Base-by-base conservation (phyloP, 495 filamentous ascomycete species). In the Xylona heveae region DNA sequence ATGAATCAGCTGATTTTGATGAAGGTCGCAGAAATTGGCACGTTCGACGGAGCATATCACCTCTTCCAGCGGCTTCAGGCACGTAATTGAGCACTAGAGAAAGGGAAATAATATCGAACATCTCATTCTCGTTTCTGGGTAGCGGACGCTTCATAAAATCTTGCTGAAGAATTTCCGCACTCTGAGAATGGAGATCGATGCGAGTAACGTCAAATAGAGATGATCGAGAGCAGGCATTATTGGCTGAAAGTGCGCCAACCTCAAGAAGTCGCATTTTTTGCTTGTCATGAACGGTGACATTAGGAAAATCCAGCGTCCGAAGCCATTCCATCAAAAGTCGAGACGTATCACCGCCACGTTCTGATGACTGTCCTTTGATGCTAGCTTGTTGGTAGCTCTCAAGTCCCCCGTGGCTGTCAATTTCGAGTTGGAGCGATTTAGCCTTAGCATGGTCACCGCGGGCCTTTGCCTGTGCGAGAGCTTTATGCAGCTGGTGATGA, bases 81-180 rank as follows among this genome's bases (percentile, higher is more conserved):
- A 94, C 83, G 46, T 78, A 99, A 51, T 99, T 99, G 14, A 99
- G 61, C 6, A 99, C 90, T 30, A 99, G 57, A 1, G 80, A 91
- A n/a, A 99, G 63, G 39, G 78, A 88, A 44, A 99, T 73, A 26
- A 93, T 60, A 46, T 99, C 75, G 46, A 94, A 95, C 19, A 53
- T 54, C 26, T 85, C 72, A 0, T 55, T 49, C 19, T 64, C 57
- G 30, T 53, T 43, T 5, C 31, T 33, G 0, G 85, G 85, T 12
- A 88, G 51, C 5, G 83, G 78, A 21, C 80, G 60, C 45, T 78
- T 54, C 84, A 99, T 95, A 43, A 99, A 95, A 51, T 99, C 80
- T 46, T 95, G 83, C 46, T 81, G 62, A 37, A 66, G 42, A 37
- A 99, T 95, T 2, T 68, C 71, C 0, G 72, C 59, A 32, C 15